Base-by-base conservation (phyloP, 768 basidiomycete genomes). In the Piloderma croceum region DNA sequence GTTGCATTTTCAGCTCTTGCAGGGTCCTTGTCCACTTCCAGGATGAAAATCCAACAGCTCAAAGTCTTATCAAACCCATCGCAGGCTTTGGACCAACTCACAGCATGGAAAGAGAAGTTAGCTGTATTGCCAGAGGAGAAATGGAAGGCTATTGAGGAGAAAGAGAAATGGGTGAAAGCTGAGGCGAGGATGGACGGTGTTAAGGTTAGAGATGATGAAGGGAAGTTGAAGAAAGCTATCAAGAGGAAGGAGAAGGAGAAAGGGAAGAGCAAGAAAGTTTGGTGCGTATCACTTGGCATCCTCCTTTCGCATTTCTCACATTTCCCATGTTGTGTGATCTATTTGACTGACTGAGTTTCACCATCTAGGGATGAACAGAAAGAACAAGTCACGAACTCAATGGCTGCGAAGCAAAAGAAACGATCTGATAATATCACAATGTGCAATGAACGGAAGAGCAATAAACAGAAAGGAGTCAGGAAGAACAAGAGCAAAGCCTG, bases 171-270 rank as follows among this genome's bases (percentile, higher is more conserved):
- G 90, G 78, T 79, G 36, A 94, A 93, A 64, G 91, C 93, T 1
- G 79, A 83, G 55, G 81, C 89, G 22, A 73, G 90, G 36, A 68
- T 96, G 43, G 89, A 88, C 40, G 96, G 96, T 2, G 82, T 83
- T 35, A 99, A 97, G 62, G 81, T 99, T 22, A 77, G 76, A 36
- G 96, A 98, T 51, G 88, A 93, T 50, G 90, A 90, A 57, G 58
- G 50, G 1, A 68, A 83, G 33, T 60, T 99, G 53, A 97, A 94
- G 69, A 97, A 96, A 68, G 91, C 91, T 31, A 80, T 77, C 6
- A 98, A 96, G 70, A 70, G 88, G 59, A 83, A 88, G 48, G 94
- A 96, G 63, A 93, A 94, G 61, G 81, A 81, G 51, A 97, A 97
- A 59, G 53, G 45, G 18, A 92, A 88, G 68, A 80, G 81, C 44